phyloP scores from a whole-genome alignment of 768 basidiomycete genomes.

The Baorangia bicolor region DNA sequence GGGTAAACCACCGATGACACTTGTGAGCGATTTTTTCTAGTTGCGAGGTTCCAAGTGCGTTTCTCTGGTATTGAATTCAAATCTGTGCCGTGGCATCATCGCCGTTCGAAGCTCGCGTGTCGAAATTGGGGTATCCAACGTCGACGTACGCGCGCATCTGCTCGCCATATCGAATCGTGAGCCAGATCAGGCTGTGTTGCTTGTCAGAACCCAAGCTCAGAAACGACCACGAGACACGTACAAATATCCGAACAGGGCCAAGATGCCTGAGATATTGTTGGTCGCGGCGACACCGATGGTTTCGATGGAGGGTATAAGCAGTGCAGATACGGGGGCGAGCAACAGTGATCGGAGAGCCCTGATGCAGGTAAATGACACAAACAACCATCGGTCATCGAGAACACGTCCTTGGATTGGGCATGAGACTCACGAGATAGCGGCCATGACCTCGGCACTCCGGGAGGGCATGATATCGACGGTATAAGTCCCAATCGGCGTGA shows the following conservation, averaged over 20 bases:
- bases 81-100: background rate
- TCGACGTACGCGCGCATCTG: conserved; percentile 57
- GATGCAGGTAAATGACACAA: background rate
- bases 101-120: background rate
- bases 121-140: conserved; percentile 47
- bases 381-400: background rate
- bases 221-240: conserved; percentile 32
- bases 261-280: conserved; percentile 43
- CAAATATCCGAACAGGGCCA: conserved; percentile 53
- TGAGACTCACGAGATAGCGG: conserved; percentile 50
- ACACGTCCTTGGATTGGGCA: background rate
- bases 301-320: conserved; percentile 45
- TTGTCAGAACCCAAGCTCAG: background rate
- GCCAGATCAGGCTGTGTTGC: conserved; percentile 45
- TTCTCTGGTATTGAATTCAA: background rate
- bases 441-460: conserved; percentile 63
- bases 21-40: background rate
- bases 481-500: conserved; percentile 57
- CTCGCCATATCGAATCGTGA: conserved; percentile 55
- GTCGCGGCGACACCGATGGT: conserved; percentile 50
- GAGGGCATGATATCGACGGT: conserved; percentile 58
- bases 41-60: background rate
- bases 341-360: conserved; percentile 27
- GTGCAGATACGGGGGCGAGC: conserved; percentile 9
- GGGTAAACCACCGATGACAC: background rate